Percentiles rank a stretch among this genome's conserved stretches.
These are phyloP conservation scores for Chalaropsis ovoidea DNA, from an alignment of 2,329 filamentous ascomycete species.

Conservation along the genomic window DNA sequence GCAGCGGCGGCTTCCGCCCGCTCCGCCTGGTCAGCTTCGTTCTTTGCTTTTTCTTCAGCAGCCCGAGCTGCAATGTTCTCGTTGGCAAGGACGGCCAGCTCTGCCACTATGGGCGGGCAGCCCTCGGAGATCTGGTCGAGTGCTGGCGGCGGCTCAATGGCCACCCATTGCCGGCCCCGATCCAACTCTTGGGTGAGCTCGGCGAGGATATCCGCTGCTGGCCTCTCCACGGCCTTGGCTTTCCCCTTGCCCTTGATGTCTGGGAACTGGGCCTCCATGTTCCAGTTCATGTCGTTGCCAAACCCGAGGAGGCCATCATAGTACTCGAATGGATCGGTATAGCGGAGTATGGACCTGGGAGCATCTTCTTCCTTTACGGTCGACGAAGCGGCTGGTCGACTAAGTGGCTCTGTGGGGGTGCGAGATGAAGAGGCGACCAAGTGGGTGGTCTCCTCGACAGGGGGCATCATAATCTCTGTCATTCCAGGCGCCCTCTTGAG, in stretches of 20 bases:
- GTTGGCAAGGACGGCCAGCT: constrained; percentile 18
- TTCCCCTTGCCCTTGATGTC: constrained; percentile 10
- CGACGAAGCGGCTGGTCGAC: not conserved
- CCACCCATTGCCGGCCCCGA: constrained; percentile 12
- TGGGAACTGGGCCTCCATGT: not conserved
- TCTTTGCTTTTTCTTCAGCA: constrained; percentile 11
- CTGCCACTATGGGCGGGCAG: constrained; percentile 17
- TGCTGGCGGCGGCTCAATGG: constrained; percentile 4
- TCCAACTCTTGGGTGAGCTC: constrained; percentile 16
- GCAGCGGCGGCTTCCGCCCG: constrained; percentile 28
- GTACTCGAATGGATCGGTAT: constrained; percentile 11
- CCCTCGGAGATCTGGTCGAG: constrained; percentile 10
- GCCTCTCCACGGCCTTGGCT: not conserved
- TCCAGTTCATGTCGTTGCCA: constrained; percentile 1
- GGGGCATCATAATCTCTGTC: not conserved
- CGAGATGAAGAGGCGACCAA: not conserved
- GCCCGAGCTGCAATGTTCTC: constrained; percentile 14
- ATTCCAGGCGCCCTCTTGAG: not conserved
- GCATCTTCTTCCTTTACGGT: not conserved
- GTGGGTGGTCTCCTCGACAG: not conserved
- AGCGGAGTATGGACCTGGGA: not conserved
- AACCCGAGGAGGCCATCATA: constrained; percentile 13
- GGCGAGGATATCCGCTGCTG: not conserved
- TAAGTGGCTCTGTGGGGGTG: not conserved
- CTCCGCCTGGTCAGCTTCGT: constrained; percentile 28